Evolutionary conservation across 2,329 filamentous ascomycete species (phyloP), one percentile per base, ranked within the genome.

Genomic region (Macrophomina tecta): DNA sequence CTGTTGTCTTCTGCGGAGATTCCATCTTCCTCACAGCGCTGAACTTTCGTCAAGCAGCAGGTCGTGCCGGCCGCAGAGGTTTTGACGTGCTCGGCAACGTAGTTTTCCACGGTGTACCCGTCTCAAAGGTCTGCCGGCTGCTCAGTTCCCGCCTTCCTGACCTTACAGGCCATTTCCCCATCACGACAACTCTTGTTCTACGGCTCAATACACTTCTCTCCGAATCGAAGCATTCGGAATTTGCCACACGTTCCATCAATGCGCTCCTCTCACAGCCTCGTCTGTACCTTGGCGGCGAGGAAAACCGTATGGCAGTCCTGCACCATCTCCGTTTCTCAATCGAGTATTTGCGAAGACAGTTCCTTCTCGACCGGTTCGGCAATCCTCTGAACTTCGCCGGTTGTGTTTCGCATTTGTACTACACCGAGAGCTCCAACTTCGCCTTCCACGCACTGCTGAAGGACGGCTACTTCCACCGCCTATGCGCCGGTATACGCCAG

Each of bases 41-140:
- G 62, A 92, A 92, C 74, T 94, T 90, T 76, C 86, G 90, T 8
- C 91, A 94, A 75, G 90, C 87, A 7, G 87, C 91, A 66, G 91
- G 92, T 77, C 89, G 91, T 82, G 90, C 91, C 38, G 91, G 91
- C 70, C 89, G 91, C 77, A 86, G 91, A 80, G 91, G 91, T 1
- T 94, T 94, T 69, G 91, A 94, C 74, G 80, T 93, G 28, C 84
- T 94, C 1, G 91, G 91, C 66, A 94, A 94, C 72, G 89, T 94
- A 1, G 89, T 94, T 1, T 94, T 94, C 76, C 89, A 91, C 69
- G 86, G 86, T 1, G 83, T 94, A 16, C 79, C 85, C 0, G 75
- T 80, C 7, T 81, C 85, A 51, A 89, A 91, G 70, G 86, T 88
- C 1, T 85, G 86, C 68, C 86, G 91, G 62, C 84, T 94, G 62